Evolutionary conservation across 2,329 filamentous ascomycete species (phyloP).

Genomic region (Clonostachys rosea): DNA sequence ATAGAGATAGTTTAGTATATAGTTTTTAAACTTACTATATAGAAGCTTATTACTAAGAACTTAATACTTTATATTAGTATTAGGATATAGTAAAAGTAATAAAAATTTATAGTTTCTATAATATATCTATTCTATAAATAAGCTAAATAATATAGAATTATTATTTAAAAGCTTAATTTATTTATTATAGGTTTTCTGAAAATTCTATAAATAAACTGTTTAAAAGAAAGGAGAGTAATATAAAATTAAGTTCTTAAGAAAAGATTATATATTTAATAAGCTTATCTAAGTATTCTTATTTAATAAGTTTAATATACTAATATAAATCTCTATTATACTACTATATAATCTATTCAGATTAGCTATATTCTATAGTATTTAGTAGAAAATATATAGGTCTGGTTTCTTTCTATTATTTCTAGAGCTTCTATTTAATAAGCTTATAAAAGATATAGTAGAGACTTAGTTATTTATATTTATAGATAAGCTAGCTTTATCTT

Average conservation of each 20-base stretch:
- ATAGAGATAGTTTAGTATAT: not conserved
- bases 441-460: not conserved
- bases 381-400: not conserved
- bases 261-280: slow-evolving; percentile 6
- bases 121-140: slow-evolving; percentile 2
- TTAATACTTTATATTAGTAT: slow-evolving; percentile 1
- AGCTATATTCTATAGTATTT: not conserved
- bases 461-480: not conserved
- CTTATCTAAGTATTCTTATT: not conserved
- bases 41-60: slow-evolving; percentile 2
- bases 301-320: not conserved
- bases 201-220: not conserved
- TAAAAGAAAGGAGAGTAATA: slow-evolving; percentile 1
- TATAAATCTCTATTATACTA: not conserved
- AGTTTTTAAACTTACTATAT: not conserved
- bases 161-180: not conserved
- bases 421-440: not conserved
- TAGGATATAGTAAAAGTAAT: not conserved
- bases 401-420: not conserved
- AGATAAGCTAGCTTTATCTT: not conserved
- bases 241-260: not conserved
- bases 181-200: not conserved
- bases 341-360: not conserved
- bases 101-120: not conserved
- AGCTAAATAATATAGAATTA: not conserved